Base-by-base conservation (phyloP, 176 grass and related monocot genomes). In the Cenchrus americanus region DNA sequence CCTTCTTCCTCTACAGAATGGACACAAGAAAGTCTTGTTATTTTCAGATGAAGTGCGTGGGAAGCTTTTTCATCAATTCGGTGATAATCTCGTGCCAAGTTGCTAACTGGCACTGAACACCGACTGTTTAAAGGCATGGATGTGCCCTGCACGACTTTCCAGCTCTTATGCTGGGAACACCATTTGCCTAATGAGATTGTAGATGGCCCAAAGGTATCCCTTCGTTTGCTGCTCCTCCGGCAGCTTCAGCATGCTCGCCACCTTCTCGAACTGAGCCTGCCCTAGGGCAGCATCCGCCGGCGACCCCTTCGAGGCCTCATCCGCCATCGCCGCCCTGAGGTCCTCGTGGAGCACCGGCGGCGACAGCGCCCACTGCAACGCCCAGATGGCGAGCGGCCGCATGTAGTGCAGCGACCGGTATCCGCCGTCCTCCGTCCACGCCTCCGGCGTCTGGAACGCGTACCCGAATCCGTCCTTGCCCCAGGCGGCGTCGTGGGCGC, bases 401-500 rank as follows among this genome's bases (percentile, higher is more conserved):
- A 95, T 95, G 83, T 98, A 98, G 44, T 92, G 88, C 37, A 95
- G 76, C 37, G 91, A 88, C 1, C 93, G 85, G 74, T 94, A 98
- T 27, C 92, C 72, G 10, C 89, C 93, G 0, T 91, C 86, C 5
- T 62, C 84, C 18, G 78, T 94, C 93, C 93, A 98, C 32, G 93
- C 67, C 89, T 95, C 96, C 15, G 96, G 93, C 55, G 96, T 98
- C 86, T 95, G 93, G 81, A 95, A 95, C 62, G 91, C 86, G 41
- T 88, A 94, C 80, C 95, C 91, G 46, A 95, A 92, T 1, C 95
- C 95, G 5, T 94, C 89, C 59, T 68, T 85, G 37, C 68, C 74
- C 96, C 96, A 98, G 9, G 71, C 80, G 32, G 89, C 82, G 69
- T 93, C 86, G 65, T 93, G 92, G 0, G 85, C 89, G 6, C 96